phyloP scores from a whole-genome alignment of 805 yeast species.

The Metschnikowia koreensis region DNA sequence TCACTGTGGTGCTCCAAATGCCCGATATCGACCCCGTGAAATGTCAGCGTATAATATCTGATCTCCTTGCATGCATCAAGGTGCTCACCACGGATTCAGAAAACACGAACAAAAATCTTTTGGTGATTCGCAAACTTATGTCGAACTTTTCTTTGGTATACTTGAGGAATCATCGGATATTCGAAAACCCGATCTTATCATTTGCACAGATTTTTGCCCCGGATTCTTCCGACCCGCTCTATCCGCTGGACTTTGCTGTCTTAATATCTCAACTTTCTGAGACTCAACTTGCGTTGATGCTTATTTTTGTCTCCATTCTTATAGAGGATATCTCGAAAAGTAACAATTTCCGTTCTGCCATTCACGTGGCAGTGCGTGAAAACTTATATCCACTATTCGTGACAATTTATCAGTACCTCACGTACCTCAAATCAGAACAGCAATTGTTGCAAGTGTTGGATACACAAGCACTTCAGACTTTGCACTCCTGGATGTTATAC shows the following conservation, averaged over 20 bases:
- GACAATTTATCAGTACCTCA: constrained; percentile 20
- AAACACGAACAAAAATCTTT: constrained; percentile 2
- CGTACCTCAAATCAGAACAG: constrained; percentile 2
- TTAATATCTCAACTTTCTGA: constrained; percentile 2
- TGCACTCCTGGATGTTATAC: constrained; percentile 39
- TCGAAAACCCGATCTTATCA: constrained; percentile 40
- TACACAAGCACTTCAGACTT: constrained; percentile 24
- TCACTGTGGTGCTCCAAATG: constrained; percentile 57
- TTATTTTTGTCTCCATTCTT: constrained; percentile 43
- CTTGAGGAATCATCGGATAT: constrained; percentile 33
- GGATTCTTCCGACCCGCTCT: neutral
- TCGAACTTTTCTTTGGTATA: constrained; percentile 53
- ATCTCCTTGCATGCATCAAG: constrained; percentile 8
- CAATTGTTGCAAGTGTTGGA: constrained; percentile 13
- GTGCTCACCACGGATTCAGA: constrained; percentile 2
- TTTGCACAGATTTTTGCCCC: constrained; percentile 3
- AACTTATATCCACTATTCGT: constrained; percentile 29
- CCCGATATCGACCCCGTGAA: constrained; percentile 16
- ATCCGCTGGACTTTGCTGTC: neutral
- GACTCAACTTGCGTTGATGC: constrained; percentile 10
- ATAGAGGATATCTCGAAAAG: constrained; percentile 51
- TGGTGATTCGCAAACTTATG: constrained; percentile 58
- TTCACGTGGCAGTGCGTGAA: constrained; percentile 40
- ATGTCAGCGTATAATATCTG: constrained; percentile 7
- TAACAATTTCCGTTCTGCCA: constrained; percentile 21